Evolutionary conservation across 75 land plant species (phyloP).

Genomic region (Azolla pinnata): DNA sequence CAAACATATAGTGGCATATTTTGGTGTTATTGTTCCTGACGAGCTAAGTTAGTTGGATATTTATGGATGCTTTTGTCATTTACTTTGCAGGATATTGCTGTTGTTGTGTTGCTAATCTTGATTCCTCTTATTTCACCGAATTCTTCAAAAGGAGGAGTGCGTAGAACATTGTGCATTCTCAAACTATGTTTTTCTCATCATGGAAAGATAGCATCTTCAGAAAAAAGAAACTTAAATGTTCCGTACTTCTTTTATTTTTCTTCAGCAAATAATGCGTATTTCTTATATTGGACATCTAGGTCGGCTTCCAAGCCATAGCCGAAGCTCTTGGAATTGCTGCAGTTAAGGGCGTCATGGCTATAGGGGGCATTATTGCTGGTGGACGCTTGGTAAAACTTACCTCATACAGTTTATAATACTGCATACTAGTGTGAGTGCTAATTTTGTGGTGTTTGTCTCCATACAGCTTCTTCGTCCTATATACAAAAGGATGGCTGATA

Average conservation of each 20-base stretch:
- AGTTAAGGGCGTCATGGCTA: conserved; percentile 86
- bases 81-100: conserved; percentile 78
- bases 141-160: conserved; percentile 99
- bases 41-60: not conserved
- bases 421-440: no score
- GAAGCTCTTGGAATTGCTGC: conserved; percentile 97
- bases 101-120: conserved; percentile 87
- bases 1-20: no score
- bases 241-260: no score
- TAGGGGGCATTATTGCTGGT: conserved; percentile 88
- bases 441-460: not conserved
- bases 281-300: conserved; percentile 33
- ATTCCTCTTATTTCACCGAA: conserved; percentile 97
- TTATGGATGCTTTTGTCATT: not conserved
- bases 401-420: no score
- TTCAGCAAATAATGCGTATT: not conserved
- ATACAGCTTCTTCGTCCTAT: conserved; percentile 88
- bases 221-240: no score
- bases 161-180: conserved; percentile 2
- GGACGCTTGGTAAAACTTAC: conserved; percentile 72
- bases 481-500: conserved; percentile 94
- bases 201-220: no score
- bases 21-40: no score
- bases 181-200: no score
- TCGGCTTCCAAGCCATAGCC: conserved; percentile 96